Conservation (phyloP, 495 filamentous ascomycete species). For the Hypoxylon intermedium region DNA sequence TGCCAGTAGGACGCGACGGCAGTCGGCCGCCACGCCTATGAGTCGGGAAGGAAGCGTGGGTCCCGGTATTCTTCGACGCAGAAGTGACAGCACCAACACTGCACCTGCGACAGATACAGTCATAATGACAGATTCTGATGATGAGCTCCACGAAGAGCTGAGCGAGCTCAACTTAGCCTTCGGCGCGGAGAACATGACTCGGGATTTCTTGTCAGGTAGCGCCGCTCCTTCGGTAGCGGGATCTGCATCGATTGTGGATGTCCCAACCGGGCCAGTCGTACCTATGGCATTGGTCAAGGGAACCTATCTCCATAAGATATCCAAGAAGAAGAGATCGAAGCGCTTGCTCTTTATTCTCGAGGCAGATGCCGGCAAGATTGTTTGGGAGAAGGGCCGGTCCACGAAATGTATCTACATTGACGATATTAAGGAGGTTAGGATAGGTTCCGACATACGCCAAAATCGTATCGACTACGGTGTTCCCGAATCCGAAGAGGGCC, state of each 20-base stretch:
- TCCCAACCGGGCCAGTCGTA: constrained; percentile 69
- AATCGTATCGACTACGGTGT: constrained; percentile 85
- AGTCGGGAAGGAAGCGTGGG: constrained; percentile 86
- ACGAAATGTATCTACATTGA: constrained; percentile 90
- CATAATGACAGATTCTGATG: constrained; percentile 72
- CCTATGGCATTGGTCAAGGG: constrained; percentile 76
- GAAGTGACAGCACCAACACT: constrained; percentile 84
- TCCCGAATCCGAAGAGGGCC: constrained; percentile 63
- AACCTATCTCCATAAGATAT: constrained; percentile 78
- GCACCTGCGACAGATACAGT: constrained; percentile 56
- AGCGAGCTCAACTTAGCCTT: constrained; percentile 39
- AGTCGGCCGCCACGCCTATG: constrained; percentile 73
- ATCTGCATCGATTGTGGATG: constrained; percentile 40
- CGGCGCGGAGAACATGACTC: constrained; percentile 39
- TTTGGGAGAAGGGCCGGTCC: constrained; percentile 80
- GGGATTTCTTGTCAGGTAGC: constrained; percentile 48
- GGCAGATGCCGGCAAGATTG: constrained; percentile 79
- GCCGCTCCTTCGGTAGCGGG: constrained; percentile 47
- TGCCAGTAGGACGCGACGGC: constrained; percentile 59
- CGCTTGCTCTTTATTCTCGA: constrained; percentile 79
- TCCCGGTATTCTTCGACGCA: constrained; percentile 82
- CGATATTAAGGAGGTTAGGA: constrained; percentile 88
- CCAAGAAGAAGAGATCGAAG: constrained; percentile 76
- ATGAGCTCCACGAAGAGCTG: constrained; percentile 56
- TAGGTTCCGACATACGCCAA: constrained; percentile 83